Evolutionary conservation across 1,284 basidiomycete genomes (phyloP), one percentile per base, ranked within the genome.

Genomic region (Phaffia rhodozyma): DNA sequence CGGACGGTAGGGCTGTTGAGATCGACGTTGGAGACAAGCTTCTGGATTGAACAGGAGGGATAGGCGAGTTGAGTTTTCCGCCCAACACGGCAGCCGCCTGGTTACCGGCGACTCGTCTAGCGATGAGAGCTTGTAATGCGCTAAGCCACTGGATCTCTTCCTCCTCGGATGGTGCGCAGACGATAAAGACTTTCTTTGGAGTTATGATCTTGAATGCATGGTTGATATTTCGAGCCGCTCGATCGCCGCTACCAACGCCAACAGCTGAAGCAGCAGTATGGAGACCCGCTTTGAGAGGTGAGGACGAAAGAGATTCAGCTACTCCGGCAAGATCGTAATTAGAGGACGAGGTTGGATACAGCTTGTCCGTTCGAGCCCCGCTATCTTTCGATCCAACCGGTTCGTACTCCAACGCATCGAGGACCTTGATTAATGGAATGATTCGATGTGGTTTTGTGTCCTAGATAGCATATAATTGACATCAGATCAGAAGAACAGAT

Each of bases 141-240:
- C 91, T 91, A 52, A 98, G 79, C 96, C 96, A 99, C 74, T 89
- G 89, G 76, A 98, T 96, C 78, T 98, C 96, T 70, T 98, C 94
- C 70, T 97, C 96, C 75, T 98, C 96, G 63, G 83, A 87, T 3
- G 96, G 94, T 13, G 94, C 96, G 71, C 92, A 97, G 25, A 97
- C 80, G 65, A 97, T 76, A 67, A 91, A 81, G 27, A 88, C 86
- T 63, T 91, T 83, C 75, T 94, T 93, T 65, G 91, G 92, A 38
- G 92, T 97, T 69, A 98, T 88, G 67, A 98, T 87, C 77, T 96
- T 91, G 83, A 98, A 97, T 60, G 87, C 89, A 73, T 86, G 80
- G 54, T 78, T 76, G 32, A 75, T 67, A 63, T 51, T 60, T 56
- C 32, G 49, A 48, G 29, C 55, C 25, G 51, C 51, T 58, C 65